A percentile compares a stretch with the other conserved stretches of the same genome.
These are phyloP conservation scores for Metschnikowia aberdeeniae DNA, from an alignment of 805 yeast species.

Conservation along the genomic window DNA sequence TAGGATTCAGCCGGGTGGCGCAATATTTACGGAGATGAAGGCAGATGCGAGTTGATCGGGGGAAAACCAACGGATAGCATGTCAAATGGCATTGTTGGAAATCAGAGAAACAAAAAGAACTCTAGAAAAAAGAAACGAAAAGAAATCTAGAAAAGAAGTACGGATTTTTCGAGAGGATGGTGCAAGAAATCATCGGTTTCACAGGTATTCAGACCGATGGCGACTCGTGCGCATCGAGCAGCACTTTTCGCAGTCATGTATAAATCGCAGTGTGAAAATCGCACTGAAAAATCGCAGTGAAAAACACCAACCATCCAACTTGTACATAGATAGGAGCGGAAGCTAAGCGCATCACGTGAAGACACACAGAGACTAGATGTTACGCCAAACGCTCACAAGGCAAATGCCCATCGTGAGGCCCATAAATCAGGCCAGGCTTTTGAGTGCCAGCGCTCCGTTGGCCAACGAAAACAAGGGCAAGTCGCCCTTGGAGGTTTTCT, in stretches of 20 bases:
- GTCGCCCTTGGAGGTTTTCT: conserved; percentile 87
- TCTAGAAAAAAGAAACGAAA: too few species aligned
- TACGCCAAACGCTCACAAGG: conserved; percentile 15
- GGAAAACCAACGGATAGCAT: too few species aligned
- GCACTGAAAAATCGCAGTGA: conserved; percentile 2
- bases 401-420: conserved; percentile 8
- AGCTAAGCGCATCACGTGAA: not conserved
- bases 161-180: too few species aligned
- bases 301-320: conserved; percentile 2
- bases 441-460: conserved; percentile 10
- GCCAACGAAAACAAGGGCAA: conserved; percentile 22
- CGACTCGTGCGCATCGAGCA: conserved; percentile 1
- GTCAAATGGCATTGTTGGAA: too few species aligned
- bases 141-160: too few species aligned
- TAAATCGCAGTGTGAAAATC: not conserved
- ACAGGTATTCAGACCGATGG: too few species aligned
- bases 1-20: conserved; percentile 14
- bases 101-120: too few species aligned
- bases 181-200: too few species aligned
- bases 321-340: conserved; percentile 5
- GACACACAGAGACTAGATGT: conserved; percentile 6
- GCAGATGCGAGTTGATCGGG: too few species aligned
- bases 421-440: conserved; percentile 6
- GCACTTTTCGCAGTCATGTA: conserved; percentile 2
- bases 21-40: conserved; percentile 3